These are phyloP conservation scores for Malus sylvestris DNA, from an alignment of 306 rosid genomes.

Conservation along the genomic window DNA sequence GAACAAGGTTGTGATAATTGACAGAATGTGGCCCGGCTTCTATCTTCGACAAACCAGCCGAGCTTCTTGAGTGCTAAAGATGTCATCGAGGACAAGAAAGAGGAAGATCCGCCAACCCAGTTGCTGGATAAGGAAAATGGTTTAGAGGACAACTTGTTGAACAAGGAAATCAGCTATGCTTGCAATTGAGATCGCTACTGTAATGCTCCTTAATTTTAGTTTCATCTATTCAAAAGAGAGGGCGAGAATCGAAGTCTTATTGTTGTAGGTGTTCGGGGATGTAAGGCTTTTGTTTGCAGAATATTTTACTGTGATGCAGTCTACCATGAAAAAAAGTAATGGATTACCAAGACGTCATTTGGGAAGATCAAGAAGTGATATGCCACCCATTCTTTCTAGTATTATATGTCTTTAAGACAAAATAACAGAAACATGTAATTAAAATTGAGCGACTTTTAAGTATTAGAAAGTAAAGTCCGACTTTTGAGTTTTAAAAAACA, in stretches of 20 bases:
- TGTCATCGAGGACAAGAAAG: slow-evolving; percentile 34
- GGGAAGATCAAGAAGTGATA: no score
- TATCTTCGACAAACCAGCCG: slow-evolving; percentile 92
- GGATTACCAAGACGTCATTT: no score
- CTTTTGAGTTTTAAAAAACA: no score
- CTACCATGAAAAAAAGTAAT: no score
- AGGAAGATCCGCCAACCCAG: slow-evolving; percentile 21
- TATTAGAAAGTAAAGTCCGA: no score
- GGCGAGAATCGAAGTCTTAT: neutral
- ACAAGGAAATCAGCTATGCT: slow-evolving; percentile 13
- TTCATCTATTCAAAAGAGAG: neutral
- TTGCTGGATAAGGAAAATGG: slow-evolving; percentile 9
- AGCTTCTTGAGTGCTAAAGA: slow-evolving; percentile 53
- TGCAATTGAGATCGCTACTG: slow-evolving; percentile 1
- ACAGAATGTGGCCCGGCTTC: slow-evolving; percentile 96
- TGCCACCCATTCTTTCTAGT: no score
- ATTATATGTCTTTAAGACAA: no score
- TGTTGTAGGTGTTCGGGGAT: no score
- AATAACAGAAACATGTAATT: no score
- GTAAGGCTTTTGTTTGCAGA: no score
- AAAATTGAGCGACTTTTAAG: no score
- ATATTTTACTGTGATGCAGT: no score
- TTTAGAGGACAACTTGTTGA: slow-evolving; percentile 15
- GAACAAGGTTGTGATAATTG: slow-evolving; percentile 81
- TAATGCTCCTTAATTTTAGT: slow-evolving; percentile 11